Evolutionary conservation across 1,284 basidiomycete species (phyloP), one percentile per base, ranked within the genome.

Genomic region (Lentinula novae-zelandiae): DNA sequence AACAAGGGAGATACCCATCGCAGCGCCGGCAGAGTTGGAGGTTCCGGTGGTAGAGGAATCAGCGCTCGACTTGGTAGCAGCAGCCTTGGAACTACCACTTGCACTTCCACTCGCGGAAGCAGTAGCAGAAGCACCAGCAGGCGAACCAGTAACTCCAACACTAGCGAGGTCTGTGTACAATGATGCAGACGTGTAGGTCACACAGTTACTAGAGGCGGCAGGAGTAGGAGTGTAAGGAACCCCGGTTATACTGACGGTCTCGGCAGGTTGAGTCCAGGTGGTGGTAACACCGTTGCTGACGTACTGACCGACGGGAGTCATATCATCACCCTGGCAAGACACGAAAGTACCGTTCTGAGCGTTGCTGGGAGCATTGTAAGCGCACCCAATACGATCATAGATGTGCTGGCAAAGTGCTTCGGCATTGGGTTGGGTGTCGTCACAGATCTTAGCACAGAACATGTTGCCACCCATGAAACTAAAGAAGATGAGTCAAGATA

Each of bases 321-420:
- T 84, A 67, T 84, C 78, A 20, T 90, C 87, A 44, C 86, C 85
- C 3, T 78, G 67, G 71, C 89, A 90, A 17, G 78, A 74, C 63
- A 83, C 80, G 67, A 88, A 90, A 0, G 77, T 78, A 15, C 79
- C 80, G 46, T 82, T 76, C 53, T 75, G 70, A 34, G 84, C 86
- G 42, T 78, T 76, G 64, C 83, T 85, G n/a, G 88, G 88, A 1
- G 79, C 83, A 67, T 91, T 91, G 75, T 84, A 89, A 9, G 67
- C 70, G 67, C 89, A 91, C 0, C 89, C 89, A 60, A 89, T 82
- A 61, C 85, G 82, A 68, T 91, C 89, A 62, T 76, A 83, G 58
- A 82, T 78, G 73, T 89, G 83, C 66, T 86, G 75, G 76, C 88
- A 91, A 66, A 74, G 80, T 46, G 76, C 68, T 2, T 77, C 75